phyloP scores from a whole-genome alignment of 768 basidiomycete species.

The Polyporus arcularius region DNA sequence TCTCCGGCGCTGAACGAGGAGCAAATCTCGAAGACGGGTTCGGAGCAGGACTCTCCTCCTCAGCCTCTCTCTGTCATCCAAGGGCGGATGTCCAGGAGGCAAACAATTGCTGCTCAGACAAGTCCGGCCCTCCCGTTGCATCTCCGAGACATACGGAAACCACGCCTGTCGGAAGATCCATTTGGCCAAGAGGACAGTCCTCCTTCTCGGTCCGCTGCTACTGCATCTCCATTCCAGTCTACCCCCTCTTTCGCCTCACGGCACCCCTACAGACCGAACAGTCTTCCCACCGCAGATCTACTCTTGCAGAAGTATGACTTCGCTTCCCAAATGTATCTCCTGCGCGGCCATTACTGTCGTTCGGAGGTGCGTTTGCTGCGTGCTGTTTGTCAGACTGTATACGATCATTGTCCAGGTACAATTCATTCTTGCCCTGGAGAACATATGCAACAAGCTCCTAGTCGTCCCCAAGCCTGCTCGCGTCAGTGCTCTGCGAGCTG shows the following conservation, averaged over 20 bases:
- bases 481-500: slow-evolving; percentile 94
- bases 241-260: slow-evolving; percentile 65
- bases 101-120: slow-evolving; percentile 69
- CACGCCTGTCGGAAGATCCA: slow-evolving; percentile 71
- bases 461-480: slow-evolving; percentile 93
- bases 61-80: neutral
- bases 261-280: slow-evolving; percentile 47
- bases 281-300: slow-evolving; percentile 48
- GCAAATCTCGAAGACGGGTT: slow-evolving; percentile 16
- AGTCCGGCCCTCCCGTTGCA: slow-evolving; percentile 72
- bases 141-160: slow-evolving; percentile 50
- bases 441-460: slow-evolving; percentile 88
- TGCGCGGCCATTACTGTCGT: slow-evolving; percentile 86
- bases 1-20: slow-evolving; percentile 37
- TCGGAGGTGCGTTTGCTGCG: slow-evolving; percentile 61
- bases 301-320: slow-evolving; percentile 70
- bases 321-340: slow-evolving; percentile 66
- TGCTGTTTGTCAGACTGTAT: slow-evolving; percentile 2
- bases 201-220: slow-evolving; percentile 31
- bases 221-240: slow-evolving; percentile 61
- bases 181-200: slow-evolving; percentile 62
- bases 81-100: slow-evolving; percentile 30
- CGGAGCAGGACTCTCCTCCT: neutral
- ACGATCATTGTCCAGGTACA: slow-evolving; percentile 54
- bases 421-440: slow-evolving; percentile 87